Evolutionary conservation across 2,329 filamentous ascomycete genomes (phyloP), one percentile per base, ranked within the genome.

Genomic region (Raffaelea arxii): DNA sequence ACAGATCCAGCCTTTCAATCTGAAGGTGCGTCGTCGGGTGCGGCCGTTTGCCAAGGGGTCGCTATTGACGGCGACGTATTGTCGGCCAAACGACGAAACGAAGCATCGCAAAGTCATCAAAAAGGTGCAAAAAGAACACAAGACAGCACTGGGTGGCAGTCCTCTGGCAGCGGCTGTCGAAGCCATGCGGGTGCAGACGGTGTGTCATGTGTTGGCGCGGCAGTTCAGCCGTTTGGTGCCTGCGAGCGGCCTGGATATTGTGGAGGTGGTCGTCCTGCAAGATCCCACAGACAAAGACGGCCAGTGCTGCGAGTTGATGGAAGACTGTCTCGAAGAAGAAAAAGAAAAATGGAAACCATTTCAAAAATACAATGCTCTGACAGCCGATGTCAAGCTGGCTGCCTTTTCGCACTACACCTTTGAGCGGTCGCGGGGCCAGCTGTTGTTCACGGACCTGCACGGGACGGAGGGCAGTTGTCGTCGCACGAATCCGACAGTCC

Each of bases 391-490:
- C n/a, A n/a, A n/a, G n/a, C n/a, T n/a, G n/a, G n/a, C n/a, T n/a
- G 65, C 64, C 0, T 68, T 68, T 46, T 66, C 63, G 0, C 65
- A 68, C 46, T 68, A 67, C 36, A 66, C 65, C 2, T 68, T 65
- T 38, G 65, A 68, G 54, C 59, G 65, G 1, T 67, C 65, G 0
- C 51, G 51, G 42, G 65, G 64, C n/a, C 46, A 48, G 14, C 58
- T 68, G 25, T 24, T 67, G 1, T 59, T 67, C 7, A 53, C 46
- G 38, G 63, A 67, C 50, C 51, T 67, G 1, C 65, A 68, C 47
- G 64, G 65, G 6, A 62, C 66, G 1, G 63, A 58, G 19, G 38
- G 54, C 14, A n/a, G n/a, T n/a, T n/a, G n/a, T n/a, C 38, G 59
- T 6, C 53, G 66, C 10, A 67, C 65, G 6, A 65, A 67, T 41